Percentiles rank a stretch among this genome's conserved stretches.
Conservation (phyloP, 163 green algal genomes). For the Scenedesmus sp. region DNA sequence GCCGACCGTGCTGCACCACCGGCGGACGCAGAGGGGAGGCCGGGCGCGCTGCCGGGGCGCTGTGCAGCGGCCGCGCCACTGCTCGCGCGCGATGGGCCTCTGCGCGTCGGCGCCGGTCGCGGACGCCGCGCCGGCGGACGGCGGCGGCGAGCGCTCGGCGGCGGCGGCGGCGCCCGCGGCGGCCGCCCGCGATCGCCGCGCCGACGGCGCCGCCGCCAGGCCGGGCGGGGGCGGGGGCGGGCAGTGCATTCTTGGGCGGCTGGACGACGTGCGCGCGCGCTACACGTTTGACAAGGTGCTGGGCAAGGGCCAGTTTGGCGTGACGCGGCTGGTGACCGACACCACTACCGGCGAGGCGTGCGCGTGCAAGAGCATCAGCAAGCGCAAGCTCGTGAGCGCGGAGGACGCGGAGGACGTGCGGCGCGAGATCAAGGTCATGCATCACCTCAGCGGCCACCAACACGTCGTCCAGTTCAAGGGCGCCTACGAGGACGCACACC, state of each 20-base stretch:
- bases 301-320: slow-evolving; percentile 65
- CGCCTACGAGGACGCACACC: slow-evolving; percentile 88
- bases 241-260: slow-evolving; percentile 19
- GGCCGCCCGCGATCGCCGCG: no score
- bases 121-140: not conserved
- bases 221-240: no score
- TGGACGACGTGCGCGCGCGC: slow-evolving; percentile 36
- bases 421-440: slow-evolving; percentile 59
- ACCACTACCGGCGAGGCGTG: slow-evolving; percentile 54
- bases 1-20: no score
- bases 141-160: no score
- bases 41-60: not conserved
- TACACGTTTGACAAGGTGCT: slow-evolving; percentile 55
- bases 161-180: no score
- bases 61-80: no score
- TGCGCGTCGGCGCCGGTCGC: slow-evolving; percentile 19
- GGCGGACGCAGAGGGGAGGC: not conserved
- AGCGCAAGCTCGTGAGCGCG: slow-evolving; percentile 76
- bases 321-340: slow-evolving; percentile 54
- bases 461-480: slow-evolving; percentile 87
- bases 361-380: slow-evolving; percentile 91
- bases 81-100: slow-evolving; percentile 4
- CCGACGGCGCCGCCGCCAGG: no score
- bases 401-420: slow-evolving; percentile 64
- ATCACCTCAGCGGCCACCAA: slow-evolving; percentile 78